These are phyloP conservation scores for Teratosphaeria gauchensis DNA, from an alignment of 2,329 filamentous ascomycete genomes.

Conservation along the genomic window DNA sequence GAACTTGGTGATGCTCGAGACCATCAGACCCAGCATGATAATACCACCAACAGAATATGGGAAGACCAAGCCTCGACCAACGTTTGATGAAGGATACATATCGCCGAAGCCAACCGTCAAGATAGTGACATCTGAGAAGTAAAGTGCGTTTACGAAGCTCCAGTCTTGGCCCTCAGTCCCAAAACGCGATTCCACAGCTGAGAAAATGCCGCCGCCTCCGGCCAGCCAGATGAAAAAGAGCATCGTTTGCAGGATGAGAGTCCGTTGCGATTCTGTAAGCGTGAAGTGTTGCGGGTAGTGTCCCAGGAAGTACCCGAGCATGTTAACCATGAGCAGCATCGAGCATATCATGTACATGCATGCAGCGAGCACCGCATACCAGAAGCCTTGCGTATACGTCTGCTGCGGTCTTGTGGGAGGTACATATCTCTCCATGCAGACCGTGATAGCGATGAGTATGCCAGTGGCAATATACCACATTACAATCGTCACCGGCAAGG, in stretches of 20 bases:
- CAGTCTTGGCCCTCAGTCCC: conserved; percentile 37
- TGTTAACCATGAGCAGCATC: conserved; percentile 67
- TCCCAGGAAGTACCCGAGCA: conserved; percentile 63
- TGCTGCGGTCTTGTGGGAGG: conserved; percentile 38
- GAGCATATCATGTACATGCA: conserved; percentile 70
- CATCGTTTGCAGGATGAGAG: conserved; percentile 84
- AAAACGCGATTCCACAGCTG: conserved; percentile 47
- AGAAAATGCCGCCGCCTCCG: conserved; percentile 67
- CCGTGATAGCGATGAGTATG: conserved; percentile 57
- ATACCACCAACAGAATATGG: conserved; percentile 78
- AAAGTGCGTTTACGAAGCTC: conserved; percentile 60
- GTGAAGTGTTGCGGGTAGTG: conserved; percentile 72
- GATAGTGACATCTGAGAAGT: conserved; percentile 60
- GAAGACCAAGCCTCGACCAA: conserved; percentile 63
- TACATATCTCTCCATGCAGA: conserved; percentile 54
- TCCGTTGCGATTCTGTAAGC: conserved; percentile 71
- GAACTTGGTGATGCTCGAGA: conserved; percentile 67
- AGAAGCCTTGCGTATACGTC: conserved; percentile 71
- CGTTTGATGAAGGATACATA: conserved; percentile 43
- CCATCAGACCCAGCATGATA: conserved; percentile 73
- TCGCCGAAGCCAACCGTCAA: conserved; percentile 55
- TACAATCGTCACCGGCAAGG: conserved; percentile 72
- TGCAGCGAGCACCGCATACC: conserved; percentile 74
- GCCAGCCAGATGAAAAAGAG: conserved; percentile 73
- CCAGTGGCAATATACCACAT: conserved; percentile 61